Percentiles rank a stretch among this genome's conserved stretches.
These are phyloP conservation scores for Ceratocystis cacaofunesta DNA, from an alignment of 2,329 filamentous ascomycete species.

Conservation along the genomic window DNA sequence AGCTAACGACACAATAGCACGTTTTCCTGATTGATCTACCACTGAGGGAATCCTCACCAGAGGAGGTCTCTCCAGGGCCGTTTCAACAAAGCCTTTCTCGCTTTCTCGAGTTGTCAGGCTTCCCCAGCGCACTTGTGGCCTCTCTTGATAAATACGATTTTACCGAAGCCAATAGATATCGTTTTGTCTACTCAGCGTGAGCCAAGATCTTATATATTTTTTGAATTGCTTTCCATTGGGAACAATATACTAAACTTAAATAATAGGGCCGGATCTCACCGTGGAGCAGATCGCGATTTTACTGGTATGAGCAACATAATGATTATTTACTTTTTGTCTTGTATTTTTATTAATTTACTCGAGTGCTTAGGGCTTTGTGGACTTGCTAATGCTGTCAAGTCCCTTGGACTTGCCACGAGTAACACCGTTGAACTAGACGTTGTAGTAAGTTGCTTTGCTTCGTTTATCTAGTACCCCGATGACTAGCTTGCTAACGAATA, in stretches of 20 bases:
- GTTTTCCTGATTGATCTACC: conserved; percentile 91
- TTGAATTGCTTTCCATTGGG: not conserved
- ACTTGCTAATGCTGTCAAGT: conserved; percentile 49
- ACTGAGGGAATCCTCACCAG: conserved; percentile 23
- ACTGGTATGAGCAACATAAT: conserved; percentile 25
- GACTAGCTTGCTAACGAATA: not conserved
- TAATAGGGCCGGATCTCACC: conserved; percentile 40
- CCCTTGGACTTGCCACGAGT: conserved; percentile 44
- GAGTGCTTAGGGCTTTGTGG: conserved; percentile 50
- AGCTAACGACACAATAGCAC: conserved; percentile 32
- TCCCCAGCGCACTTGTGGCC: conserved; percentile 48
- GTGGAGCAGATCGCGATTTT: conserved; percentile 29
- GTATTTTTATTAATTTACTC: conserved; percentile 16
- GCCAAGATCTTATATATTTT: conserved; percentile 22
- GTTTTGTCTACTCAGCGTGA: conserved; percentile 76
- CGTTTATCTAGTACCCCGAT: conserved; percentile 1
- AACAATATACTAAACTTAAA: conserved; percentile 18
- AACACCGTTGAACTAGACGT: conserved; percentile 54
- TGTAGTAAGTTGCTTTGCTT: conserved; percentile 35
- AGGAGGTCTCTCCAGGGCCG: conserved; percentile 21
- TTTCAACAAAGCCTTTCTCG: conserved; percentile 58
- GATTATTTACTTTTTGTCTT: conserved; percentile 8
- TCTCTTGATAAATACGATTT: conserved; percentile 75
- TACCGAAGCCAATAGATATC: conserved; percentile 50
- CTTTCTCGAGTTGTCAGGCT: conserved; percentile 52